phyloP scores from a whole-genome alignment of 2,329 filamentous ascomycete species.

The Pseudopithomyces chartarum region DNA sequence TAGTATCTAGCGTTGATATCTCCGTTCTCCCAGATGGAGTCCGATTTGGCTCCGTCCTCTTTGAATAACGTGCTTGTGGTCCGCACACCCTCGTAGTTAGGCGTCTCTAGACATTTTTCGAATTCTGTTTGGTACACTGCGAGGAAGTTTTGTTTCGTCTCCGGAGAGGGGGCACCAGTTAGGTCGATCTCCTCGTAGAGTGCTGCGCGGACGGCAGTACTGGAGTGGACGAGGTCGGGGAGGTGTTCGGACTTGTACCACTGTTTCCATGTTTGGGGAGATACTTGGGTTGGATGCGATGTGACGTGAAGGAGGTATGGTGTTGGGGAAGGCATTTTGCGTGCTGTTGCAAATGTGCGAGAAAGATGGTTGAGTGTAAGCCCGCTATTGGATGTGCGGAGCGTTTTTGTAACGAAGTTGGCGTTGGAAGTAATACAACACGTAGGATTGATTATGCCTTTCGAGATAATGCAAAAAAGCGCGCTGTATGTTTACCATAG shows the following conservation, averaged over 20 bases:
- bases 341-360: neutral
- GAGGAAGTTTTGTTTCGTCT: neutral
- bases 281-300: neutral
- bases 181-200: constrained; percentile 2
- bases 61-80: neutral
- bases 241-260: neutral
- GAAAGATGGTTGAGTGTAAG: too few relatives aligned
- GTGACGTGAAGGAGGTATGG: constrained; percentile 3
- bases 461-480: neutral
- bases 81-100: neutral
- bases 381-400: too few relatives aligned
- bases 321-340: neutral
- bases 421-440: neutral
- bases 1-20: constrained; percentile 1
- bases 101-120: neutral
- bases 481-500: too few relatives aligned
- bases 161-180: neutral
- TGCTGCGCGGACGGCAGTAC: neutral
- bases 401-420: neutral
- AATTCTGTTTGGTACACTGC: neutral
- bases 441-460: neutral
- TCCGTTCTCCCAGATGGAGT: neutral
- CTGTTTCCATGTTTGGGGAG: neutral
- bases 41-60: neutral
- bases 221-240: neutral